phyloP scores from a whole-genome alignment of 352 stramenopile genomes.

The Globisporangium mamillatum region DNA sequence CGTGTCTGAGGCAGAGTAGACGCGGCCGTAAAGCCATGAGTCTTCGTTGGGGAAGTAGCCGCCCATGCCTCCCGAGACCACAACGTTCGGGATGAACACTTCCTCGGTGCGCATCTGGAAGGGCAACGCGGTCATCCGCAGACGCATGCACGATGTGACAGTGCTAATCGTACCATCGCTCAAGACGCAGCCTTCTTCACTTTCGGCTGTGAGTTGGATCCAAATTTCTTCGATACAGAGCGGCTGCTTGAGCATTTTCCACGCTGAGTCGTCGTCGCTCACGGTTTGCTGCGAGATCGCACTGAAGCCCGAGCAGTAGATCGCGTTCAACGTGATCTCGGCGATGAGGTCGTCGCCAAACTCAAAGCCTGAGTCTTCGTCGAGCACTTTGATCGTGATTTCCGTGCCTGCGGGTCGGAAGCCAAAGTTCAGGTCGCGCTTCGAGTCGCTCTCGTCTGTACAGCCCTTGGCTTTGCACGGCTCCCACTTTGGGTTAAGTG shows the following conservation, averaged over 20 bases:
- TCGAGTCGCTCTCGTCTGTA: constrained; percentile 37
- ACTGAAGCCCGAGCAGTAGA: constrained; percentile 80
- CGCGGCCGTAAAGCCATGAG: constrained; percentile 63
- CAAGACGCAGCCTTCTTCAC: constrained; percentile 8
- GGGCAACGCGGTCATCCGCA: constrained; percentile 67
- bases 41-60: constrained; percentile 59
- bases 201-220: constrained; percentile 45
- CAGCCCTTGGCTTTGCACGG: constrained; percentile 50
- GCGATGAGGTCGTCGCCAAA: constrained; percentile 85
- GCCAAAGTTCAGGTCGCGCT: constrained; percentile 80
- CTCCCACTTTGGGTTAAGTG: constrained; percentile 68
- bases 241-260: constrained; percentile 60
- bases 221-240: constrained; percentile 79
- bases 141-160: constrained; percentile 55
- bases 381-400: constrained; percentile 65
- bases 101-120: constrained; percentile 76
- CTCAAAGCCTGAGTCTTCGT: constrained; percentile 85
- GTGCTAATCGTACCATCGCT: background rate
- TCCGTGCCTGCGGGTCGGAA: constrained; percentile 77
- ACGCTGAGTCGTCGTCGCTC: constrained; percentile 56
- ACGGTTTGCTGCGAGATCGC: constrained; percentile 40
- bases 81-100: constrained; percentile 41
- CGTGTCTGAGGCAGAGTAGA: constrained; percentile 67
- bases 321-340: constrained; percentile 62
- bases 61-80: constrained; percentile 69